phyloP scores from a whole-genome alignment of 345 rosid genomes.

The Hirschfeldia incana region DNA sequence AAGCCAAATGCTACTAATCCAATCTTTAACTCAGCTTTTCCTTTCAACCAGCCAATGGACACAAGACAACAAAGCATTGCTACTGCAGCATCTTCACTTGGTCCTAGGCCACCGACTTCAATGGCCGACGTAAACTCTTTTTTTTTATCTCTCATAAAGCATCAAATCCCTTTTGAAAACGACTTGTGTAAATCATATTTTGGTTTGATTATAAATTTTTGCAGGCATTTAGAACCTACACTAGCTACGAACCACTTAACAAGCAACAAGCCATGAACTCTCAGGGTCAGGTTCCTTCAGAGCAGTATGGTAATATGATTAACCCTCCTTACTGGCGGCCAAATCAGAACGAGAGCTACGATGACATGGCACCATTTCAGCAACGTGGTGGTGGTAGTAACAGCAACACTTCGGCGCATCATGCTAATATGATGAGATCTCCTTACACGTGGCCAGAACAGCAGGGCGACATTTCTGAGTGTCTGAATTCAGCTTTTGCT shows the following conservation, averaged over 20 bases:
- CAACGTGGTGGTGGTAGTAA: slow-evolving; percentile 59
- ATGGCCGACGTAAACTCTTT: slow-evolving; percentile 52
- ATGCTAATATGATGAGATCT: neutral
- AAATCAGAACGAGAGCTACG: slow-evolving; percentile 50
- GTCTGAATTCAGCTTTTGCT: slow-evolving; percentile 63
- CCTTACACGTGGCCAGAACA: neutral
- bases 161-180: neutral
- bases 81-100: neutral
- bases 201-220: neutral
- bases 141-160: neutral
- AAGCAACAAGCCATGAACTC: slow-evolving; percentile 28
- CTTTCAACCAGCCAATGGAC: neutral
- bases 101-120: neutral
- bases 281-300: slow-evolving; percentile 62
- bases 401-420: slow-evolving; percentile 24
- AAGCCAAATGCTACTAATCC: slow-evolving; percentile 27
- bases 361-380: slow-evolving; percentile 64
- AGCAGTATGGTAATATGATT: slow-evolving; percentile 65
- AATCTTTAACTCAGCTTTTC: slow-evolving; percentile 7
- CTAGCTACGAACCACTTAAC: slow-evolving; percentile 49
- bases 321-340: slow-evolving; percentile 39
- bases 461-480: slow-evolving; percentile 42
- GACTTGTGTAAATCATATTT: neutral
- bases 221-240: slow-evolving; percentile 56
- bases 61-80: neutral